These are phyloP conservation scores for Huntiella abstrusa DNA, from an alignment of 2,329 filamentous ascomycete genomes.

Conservation along the genomic window DNA sequence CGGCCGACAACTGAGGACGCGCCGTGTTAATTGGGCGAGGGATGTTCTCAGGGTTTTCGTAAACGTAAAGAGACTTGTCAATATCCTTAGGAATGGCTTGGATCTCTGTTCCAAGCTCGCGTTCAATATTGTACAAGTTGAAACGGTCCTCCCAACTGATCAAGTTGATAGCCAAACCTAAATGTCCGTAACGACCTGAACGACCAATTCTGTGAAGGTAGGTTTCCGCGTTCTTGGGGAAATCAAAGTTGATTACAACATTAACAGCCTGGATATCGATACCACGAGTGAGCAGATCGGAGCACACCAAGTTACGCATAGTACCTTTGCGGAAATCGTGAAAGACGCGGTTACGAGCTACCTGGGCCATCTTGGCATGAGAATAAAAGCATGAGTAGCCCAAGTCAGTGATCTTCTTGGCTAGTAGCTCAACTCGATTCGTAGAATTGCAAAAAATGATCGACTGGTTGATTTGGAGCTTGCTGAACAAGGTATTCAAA, in stretches of 20 bases:
- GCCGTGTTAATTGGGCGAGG: constrained; percentile 52
- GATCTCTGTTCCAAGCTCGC: constrained; percentile 92
- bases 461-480: constrained; percentile 98
- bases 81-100: constrained; percentile 87
- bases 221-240: constrained; percentile 97
- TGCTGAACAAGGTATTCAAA: constrained; percentile 94
- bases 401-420: constrained; percentile 98
- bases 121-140: constrained; percentile 97
- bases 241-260: constrained; percentile 99
- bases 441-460: constrained; percentile 99
- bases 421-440: constrained; percentile 88
- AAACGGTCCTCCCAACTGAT: constrained; percentile 99
- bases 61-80: constrained; percentile 96
- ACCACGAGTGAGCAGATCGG: constrained; percentile 89
- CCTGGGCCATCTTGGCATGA: constrained; percentile 93
- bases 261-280: constrained; percentile 99
- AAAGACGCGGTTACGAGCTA: constrained; percentile 93
- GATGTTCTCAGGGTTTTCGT: constrained; percentile 88
- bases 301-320: constrained; percentile 95
- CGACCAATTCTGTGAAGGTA: constrained; percentile 97
- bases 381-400: constrained; percentile 99
- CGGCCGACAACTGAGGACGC: constrained; percentile 14
- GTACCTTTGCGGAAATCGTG: constrained; percentile 98
- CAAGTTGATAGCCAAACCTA: constrained; percentile 93
- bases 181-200: constrained; percentile 88